A percentile compares a stretch with the other conserved stretches of the same genome.
Conservation (phyloP, 345 rosid genomes). For the Gossypium ekmanianum region DNA sequence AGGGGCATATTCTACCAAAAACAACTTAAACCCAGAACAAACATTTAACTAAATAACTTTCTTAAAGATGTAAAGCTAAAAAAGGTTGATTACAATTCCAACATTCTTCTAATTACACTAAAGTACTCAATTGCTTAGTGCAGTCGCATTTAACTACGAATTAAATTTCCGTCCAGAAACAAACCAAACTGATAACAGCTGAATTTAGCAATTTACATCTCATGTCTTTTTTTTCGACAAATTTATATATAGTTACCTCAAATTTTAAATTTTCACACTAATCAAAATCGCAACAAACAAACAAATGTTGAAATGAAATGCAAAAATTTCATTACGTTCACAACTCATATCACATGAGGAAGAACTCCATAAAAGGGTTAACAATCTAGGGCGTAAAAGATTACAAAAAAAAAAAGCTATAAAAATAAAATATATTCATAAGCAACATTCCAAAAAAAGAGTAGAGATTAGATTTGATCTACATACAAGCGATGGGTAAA, state of each 20-base stretch:
- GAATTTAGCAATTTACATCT: neutral
- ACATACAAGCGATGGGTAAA: neutral
- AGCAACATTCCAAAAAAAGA: neutral
- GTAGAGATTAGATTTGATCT: neutral
- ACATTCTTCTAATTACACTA: neutral
- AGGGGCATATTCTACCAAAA: neutral
- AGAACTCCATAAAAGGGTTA: neutral
- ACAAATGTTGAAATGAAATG: neutral
- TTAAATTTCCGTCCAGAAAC: neutral
- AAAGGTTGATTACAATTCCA: neutral
- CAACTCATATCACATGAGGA: neutral
- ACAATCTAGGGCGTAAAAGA: conserved; percentile 10
- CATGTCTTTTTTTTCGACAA: neutral
- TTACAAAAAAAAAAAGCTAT: neutral
- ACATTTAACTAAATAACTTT: neutral
- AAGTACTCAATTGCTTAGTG: neutral
- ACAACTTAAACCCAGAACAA: neutral
- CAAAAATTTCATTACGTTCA: neutral
- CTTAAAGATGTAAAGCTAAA: neutral
- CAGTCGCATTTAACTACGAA: neutral
- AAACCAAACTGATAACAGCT: neutral
- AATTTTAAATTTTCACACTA: neutral
- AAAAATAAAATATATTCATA: neutral
- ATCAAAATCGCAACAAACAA: neutral
- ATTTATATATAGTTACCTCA: neutral